phyloP scores from a whole-genome alignment of 306 rosid species.

The Lupinus albus region DNA sequence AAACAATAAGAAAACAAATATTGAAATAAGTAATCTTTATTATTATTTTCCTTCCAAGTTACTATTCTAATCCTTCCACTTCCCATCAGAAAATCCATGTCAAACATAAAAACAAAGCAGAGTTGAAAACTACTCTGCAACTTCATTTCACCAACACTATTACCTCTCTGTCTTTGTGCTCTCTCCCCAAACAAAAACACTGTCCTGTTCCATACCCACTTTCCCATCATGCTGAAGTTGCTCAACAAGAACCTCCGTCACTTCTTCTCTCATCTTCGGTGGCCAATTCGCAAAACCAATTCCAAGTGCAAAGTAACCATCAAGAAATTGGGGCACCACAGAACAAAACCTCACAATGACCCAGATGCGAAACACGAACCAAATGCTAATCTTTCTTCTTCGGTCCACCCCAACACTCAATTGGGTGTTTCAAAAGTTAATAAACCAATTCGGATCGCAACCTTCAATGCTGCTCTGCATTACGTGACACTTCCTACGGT shows the following conservation, averaged over 20 bases:
- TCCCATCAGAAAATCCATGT: slow-evolving; percentile 35
- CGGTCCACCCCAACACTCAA: slow-evolving; percentile 59
- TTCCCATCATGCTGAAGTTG: slow-evolving; percentile 57
- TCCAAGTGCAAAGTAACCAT: slow-evolving; percentile 53
- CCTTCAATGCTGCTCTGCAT: slow-evolving; percentile 93
- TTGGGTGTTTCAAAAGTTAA: slow-evolving; percentile 37
- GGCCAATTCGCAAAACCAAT: slow-evolving; percentile 55
- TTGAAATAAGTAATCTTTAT: no score
- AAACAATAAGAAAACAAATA: no score
- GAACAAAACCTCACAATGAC: slow-evolving; percentile 39
- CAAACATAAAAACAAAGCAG: slow-evolving; percentile 30
- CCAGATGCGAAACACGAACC: slow-evolving; percentile 39
- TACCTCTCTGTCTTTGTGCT: slow-evolving; percentile 28
- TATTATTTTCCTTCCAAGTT: slow-evolving; percentile 44
- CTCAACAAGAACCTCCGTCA: slow-evolving; percentile 63
- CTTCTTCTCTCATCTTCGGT: slow-evolving; percentile 62
- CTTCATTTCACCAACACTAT: slow-evolving; percentile 10
- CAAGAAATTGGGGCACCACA: slow-evolving; percentile 44
- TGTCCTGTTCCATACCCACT: slow-evolving; percentile 24
- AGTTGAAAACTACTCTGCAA: slow-evolving; percentile 42
- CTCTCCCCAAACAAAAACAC: background rate
- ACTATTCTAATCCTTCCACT: slow-evolving; percentile 18
- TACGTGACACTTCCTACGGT: slow-evolving; percentile 73
- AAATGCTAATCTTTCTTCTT: slow-evolving; percentile 40
- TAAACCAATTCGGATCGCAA: slow-evolving; percentile 63